phyloP scores from a whole-genome alignment of 352 stramenopile genomes.

The Pythium rhizo-oryzae region DNA sequence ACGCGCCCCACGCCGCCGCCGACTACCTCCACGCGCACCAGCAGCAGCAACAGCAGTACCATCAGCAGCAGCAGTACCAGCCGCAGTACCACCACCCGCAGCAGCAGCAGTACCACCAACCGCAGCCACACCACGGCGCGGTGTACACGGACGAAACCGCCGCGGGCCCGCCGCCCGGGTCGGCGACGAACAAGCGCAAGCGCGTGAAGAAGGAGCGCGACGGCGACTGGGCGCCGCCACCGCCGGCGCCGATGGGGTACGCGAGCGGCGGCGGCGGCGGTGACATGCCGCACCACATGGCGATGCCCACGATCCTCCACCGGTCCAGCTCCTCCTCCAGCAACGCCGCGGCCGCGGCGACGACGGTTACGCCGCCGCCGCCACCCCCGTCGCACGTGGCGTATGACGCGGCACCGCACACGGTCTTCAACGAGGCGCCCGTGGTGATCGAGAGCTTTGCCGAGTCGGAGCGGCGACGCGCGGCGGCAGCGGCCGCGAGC shows the following conservation, averaged over 20 bases:
- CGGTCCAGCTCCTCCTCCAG: conserved; percentile 5
- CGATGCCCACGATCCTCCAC: conserved; percentile 25
- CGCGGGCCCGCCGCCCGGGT: not conserved
- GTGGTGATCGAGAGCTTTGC: conserved; percentile 62
- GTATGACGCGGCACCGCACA: conserved; percentile 29
- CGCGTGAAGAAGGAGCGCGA: conserved; percentile 48
- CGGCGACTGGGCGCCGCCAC: conserved; percentile 26
- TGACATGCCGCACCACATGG: conserved; percentile 12
- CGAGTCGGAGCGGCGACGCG: conserved; percentile 44
- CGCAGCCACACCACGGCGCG: conserved; percentile 34
- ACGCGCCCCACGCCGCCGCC: not conserved
- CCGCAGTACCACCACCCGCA: not conserved
- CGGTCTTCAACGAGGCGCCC: conserved; percentile 61
- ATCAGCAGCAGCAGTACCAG: not conserved
- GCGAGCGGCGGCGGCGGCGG: not conserved
- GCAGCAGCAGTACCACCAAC: not conserved
- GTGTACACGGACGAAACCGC: conserved; percentile 28
- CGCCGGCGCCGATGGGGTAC: conserved; percentile 13
- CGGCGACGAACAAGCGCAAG: conserved; percentile 44
- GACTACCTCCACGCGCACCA: not conserved
- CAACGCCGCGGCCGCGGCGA: not conserved
- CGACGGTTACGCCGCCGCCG: no score
- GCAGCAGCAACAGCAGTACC: no score
- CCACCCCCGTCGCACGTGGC: no score
- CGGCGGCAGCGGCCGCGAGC: not conserved